Evolutionary conservation across 306 rosid species (phyloP), one percentile per base, ranked within the genome.

Genomic region (Cicer yamashitae): DNA sequence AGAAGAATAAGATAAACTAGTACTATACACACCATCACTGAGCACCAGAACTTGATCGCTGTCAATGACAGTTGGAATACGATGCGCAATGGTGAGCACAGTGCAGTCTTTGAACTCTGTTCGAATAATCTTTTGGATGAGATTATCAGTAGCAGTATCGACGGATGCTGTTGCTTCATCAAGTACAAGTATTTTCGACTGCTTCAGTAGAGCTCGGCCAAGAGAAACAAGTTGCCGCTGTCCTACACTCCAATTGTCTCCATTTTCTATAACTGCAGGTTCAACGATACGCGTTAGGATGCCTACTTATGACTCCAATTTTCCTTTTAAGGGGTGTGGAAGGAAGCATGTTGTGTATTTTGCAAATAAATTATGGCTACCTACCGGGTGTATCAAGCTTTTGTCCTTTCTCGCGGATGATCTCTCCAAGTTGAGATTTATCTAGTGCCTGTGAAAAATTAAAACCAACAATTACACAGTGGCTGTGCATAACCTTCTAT

Each of bases 151-250:
- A 75, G 96, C 96, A 7, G 93, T 76, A 80, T 94, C 99, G 54
- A 94, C 99, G 2, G 99, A 94, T 73, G 99, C 99, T 8, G 99
- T 94, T 54, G 99, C 99, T 84, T 94, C 97, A 81, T 94, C 99
- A 14, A 94, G 98, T 18, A 94, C 99, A 81, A 94, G 89, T 85
- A 94, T 89, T 75, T 82, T 91, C 22, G 97, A 94, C 81, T 94
- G 97, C 89, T 89, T 91, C 71, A 94, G 89, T 73, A 94, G 84
- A 51, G 99, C 99, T 71, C 99, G 91, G 62, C 99, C 99, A 25
- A 94, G 77, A 20, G 99, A 84, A 71, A 94, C 96, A 59, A 94
- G 99, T 79, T 94, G 99, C 57, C 99, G 87, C 84, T 94, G 99
- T 46, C 99, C 99, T 64, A 92, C 97, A 73, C 99, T 94, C 99